Base-by-base conservation (phyloP, 2,329 filamentous ascomycete genomes). In the Trichophyton benhamiae region DNA sequence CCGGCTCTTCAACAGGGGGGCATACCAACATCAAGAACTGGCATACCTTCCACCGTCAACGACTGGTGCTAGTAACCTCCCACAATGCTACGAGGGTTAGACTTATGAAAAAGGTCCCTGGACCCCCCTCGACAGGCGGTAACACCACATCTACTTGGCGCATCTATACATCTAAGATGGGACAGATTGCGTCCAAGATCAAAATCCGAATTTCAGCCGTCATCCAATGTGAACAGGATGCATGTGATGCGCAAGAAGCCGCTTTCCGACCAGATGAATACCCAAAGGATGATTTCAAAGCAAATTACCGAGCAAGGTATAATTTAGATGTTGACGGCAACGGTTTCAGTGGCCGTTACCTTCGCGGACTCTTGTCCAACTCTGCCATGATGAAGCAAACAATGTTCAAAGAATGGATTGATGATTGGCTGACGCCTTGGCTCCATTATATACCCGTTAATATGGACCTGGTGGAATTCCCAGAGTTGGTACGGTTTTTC, bases 271-370 rank as follows among this genome's bases (percentile, higher is more conserved):
- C 30, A 5, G 30, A 22, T 67, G n/a, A 68, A 20, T 63, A 69
- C 0, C 75, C 72, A 70, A 71, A 70, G 1, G 60, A 61, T 5
- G 64, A 70, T 57, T 71, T 71, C 17, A 68, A 75, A 58, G 68
- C 68, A n/a, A 72, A 76, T 0, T 66, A 80, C 1, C 58, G 53
- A 0, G 78, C 75, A 0, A 71, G 69, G 1, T 70, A 81, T 0
- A 76, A 75, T 0, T 77, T 83, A 60, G 82, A 84, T 62, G 62
- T 82, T 1, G 82, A 84, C 67, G 82, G 82, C 1, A 83, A 83
- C 66, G 77, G 79, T 3, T 79, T 81, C 62, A 81, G 78, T 36
- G 81, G 80, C 0, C 76, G 81, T 0, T 84, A 75, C 66, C 79
- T 80, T 66, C 76, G 76, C 42, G 68, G 83, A 0, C 68, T 84